These are phyloP conservation scores for Gossypium australe DNA, from an alignment of 345 rosid species.

Conservation along the genomic window DNA sequence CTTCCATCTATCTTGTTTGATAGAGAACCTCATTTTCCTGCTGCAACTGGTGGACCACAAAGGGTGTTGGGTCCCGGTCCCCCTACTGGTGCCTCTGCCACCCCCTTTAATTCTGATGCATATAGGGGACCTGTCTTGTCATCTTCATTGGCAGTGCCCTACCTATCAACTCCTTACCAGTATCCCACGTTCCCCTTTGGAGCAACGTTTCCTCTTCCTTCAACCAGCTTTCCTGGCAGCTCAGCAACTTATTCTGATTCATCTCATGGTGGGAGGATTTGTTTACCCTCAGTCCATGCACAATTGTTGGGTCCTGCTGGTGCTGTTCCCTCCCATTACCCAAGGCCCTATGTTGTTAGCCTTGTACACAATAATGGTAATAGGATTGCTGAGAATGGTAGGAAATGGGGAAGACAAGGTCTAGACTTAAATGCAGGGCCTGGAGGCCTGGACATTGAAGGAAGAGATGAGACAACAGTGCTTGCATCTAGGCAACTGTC, in stretches of 20 bases:
- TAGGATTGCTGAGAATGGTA: constrained; percentile 37
- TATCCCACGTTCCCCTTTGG: constrained; percentile 67
- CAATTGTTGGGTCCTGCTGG: constrained; percentile 57
- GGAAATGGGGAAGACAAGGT: constrained; percentile 65
- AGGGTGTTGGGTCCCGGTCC: constrained; percentile 62
- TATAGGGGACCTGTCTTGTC: constrained; percentile 63
- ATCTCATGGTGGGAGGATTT: constrained; percentile 51
- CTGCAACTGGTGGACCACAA: constrained; percentile 51
- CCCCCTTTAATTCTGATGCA: constrained; percentile 50
- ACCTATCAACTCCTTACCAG: constrained; percentile 57
- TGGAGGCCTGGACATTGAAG: constrained; percentile 52
- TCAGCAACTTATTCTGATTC: constrained; percentile 66
- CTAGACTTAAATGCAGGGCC: constrained; percentile 90
- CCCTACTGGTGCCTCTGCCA: constrained; percentile 42
- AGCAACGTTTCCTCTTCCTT: constrained; percentile 48
- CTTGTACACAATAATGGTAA: constrained; percentile 48
- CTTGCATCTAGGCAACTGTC: constrained; percentile 47
- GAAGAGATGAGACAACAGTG: constrained; percentile 55
- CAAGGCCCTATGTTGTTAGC: constrained; percentile 60
- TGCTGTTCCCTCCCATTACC: constrained; percentile 47
- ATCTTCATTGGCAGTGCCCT: constrained; percentile 74
- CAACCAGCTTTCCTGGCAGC: constrained; percentile 57
- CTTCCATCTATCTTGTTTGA: constrained; percentile 59
- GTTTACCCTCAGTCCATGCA: constrained; percentile 60
- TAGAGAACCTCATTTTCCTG: constrained; percentile 63